A percentile compares a stretch with the other conserved stretches of the same genome.
Conservation (phyloP, 1,284 basidiomycete species). For the Boletus sp. region DNA sequence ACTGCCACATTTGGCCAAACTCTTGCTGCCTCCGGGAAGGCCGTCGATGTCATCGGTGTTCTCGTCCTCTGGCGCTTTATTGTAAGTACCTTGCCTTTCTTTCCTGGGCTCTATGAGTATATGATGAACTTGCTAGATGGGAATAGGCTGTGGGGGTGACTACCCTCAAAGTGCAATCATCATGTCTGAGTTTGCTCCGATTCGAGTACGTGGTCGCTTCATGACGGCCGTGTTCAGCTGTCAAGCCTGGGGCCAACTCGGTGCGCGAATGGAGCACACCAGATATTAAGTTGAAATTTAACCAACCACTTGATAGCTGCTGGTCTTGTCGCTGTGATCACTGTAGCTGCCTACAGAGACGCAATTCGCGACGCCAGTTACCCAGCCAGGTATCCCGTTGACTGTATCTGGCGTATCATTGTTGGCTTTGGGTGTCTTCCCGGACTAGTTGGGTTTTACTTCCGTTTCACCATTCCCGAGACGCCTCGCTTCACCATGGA, state of each 20-base stretch:
- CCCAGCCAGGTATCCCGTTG: conserved; percentile 39
- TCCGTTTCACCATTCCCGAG: conserved; percentile 60
- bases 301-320: conserved; percentile 32
- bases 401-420: conserved; percentile 51
- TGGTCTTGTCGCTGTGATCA: conserved; percentile 49
- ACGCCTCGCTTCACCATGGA: conserved; percentile 75
- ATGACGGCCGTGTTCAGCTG: conserved; percentile 59
- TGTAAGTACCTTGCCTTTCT: conserved; percentile 30
- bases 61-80: conserved; percentile 61
- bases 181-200: conserved; percentile 66
- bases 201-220: conserved; percentile 56
- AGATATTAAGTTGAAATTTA: conserved; percentile 11
- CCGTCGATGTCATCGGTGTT: conserved; percentile 56
- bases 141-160: conserved; percentile 52
- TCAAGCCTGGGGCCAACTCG: conserved; percentile 61
- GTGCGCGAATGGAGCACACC: conserved; percentile 35
- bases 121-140: conserved; percentile 25
- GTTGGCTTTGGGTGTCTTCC: conserved; percentile 41
- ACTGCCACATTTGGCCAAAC: conserved; percentile 53
- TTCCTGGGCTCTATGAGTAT: neutral
- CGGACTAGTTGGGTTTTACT: conserved; percentile 52
- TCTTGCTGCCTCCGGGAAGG: conserved; percentile 51
- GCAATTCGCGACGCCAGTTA: conserved; percentile 36
- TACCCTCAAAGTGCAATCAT: conserved; percentile 54
- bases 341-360: conserved; percentile 32